Evolutionary conservation across 352 stramenopile species (phyloP).

Genomic region (Phytopythium litorale): DNA sequence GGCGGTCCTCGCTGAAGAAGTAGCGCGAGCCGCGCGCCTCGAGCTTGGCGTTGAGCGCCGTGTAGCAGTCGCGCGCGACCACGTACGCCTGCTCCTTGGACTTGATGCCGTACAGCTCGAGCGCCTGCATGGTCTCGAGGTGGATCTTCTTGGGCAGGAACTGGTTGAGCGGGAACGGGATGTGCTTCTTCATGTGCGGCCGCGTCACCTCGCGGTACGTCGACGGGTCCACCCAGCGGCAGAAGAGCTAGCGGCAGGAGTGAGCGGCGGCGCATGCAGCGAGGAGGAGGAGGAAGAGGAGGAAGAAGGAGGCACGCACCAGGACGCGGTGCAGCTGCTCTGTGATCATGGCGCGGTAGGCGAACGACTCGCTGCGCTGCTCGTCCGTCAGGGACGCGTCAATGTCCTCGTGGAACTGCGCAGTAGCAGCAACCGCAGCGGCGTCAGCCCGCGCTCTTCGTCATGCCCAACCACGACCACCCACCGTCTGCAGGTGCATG

Average conservation of each 20-base stretch:
- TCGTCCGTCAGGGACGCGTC: constrained; percentile 59
- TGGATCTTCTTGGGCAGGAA: constrained; percentile 86
- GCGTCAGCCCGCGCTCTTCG: not conserved
- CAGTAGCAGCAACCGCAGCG: not conserved
- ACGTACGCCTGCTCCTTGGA: constrained; percentile 83
- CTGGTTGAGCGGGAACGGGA: constrained; percentile 82
- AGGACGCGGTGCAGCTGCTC: constrained; percentile 83
- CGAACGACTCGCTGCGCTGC: constrained; percentile 80
- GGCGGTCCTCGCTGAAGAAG: constrained; percentile 64
- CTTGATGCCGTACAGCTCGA: constrained; percentile 48
- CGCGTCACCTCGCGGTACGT: constrained; percentile 85
- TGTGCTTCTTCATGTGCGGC: constrained; percentile 71
- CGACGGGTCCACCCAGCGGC: constrained; percentile 78
- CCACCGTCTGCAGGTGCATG: constrained; percentile 81
- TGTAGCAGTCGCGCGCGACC: constrained; percentile 82
- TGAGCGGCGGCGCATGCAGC: not conserved
- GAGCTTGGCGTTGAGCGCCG: constrained; percentile 78
- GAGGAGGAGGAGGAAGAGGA: not conserved
- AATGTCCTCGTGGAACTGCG: constrained; percentile 79
- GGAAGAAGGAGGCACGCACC: constrained; percentile 16
- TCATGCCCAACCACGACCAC: not conserved
- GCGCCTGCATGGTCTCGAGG: constrained; percentile 52
- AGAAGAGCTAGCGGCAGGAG: constrained; percentile 39
- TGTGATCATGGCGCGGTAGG: constrained; percentile 76
- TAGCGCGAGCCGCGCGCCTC: constrained; percentile 41